Evolutionary conservation across 441 rosid species (phyloP), one percentile per base, ranked within the genome.

Genomic region (Pelargonium australe): DNA sequence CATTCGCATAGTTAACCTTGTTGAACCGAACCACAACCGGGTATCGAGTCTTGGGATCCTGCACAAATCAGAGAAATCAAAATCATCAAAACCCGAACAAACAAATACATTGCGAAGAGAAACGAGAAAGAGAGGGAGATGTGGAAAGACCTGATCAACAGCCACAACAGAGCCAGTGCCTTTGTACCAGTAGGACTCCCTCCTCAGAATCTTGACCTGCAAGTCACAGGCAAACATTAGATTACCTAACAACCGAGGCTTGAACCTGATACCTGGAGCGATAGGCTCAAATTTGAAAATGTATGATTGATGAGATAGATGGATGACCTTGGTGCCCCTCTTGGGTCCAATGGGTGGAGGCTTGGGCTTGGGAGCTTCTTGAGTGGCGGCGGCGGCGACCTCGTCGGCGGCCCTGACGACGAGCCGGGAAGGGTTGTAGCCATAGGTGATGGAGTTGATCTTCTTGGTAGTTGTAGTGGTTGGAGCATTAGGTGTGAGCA

Each of bases 21-120:
- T 84, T 65, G 80, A 92, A 90, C 76, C 96, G 87, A 75, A 92
- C 98, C 77, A 92, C 96, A 13, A 89, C 98, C 1, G 96, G 98
- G 78, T 92, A 92, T 60, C 86, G 78, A 3, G 85, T 80, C 75
- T 83, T 87, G 0, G 98, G 93, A 65, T 92, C 96, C 96, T 92
- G 82, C n/a, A n/a, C n/a, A n/a, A n/a, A n/a, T n/a, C 25, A 23
- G 2, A 23, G 25, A 23, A 23, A 23, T 23, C 25, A 23, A 23
- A 23, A 23, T 23, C 25, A 23, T 0, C 25, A 23, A 23, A 23
- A 23, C 25, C 25, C 25, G 25, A 23, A 23, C 25, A 23, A 23
- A 23, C 25, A 2, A 23, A 23, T 23, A 23, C 25, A 23, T 23
- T 23, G 25, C 25, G 25, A 23, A 23, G 25, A 23, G 25, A 23